Base-by-base conservation (phyloP, 129 eudicot species). In the Mikania micrantha region DNA sequence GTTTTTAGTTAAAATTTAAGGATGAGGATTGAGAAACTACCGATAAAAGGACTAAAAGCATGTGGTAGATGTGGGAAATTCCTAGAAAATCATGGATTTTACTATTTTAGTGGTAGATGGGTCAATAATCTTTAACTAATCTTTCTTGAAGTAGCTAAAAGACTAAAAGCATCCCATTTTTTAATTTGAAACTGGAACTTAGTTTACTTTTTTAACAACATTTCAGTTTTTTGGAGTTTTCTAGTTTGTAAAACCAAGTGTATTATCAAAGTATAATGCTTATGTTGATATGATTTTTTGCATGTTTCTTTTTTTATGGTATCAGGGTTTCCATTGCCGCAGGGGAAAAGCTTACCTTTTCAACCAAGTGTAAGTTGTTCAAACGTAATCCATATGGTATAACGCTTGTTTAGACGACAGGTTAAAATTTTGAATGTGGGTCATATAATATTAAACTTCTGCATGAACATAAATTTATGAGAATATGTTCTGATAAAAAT, bases 321-420 rank as follows among this genome's bases (percentile, higher is more conserved):
- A 24, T 56, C 83, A 86, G 96, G 81, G 81, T 63, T 90, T 90
- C 69, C 94, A 84, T 67, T 79, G 94, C 70, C 90, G 86, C 69
- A 86, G 94, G 74, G 97, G 97, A 67, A 90, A 84, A 76, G 97
- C 95, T 16, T 90, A 87, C 77, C 82, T 90, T 58, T 84, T 90
- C 81, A 84, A 60, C 71, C 78, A 80, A 21, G 91, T 75, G 97
- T 90, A 82, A 90, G 97, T 80, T 61, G 6, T 76, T 70, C 25
- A 12, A 28, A 2, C 60, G 60, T 64, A 60, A 50, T 54, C 1
- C 39, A 0, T 78, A 7, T 3, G 13, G 72, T 41, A 58, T 62
- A 15, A 60, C 52, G 44, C 28, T 63, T 32, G 40, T 34, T 40
- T 40, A 15, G 20, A 13, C 12, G 32, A 32, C 27, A 16, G 3